These are phyloP conservation scores for Dioscorea zingiberensis DNA, from an alignment of 106 monocot species.

Conservation along the genomic window DNA sequence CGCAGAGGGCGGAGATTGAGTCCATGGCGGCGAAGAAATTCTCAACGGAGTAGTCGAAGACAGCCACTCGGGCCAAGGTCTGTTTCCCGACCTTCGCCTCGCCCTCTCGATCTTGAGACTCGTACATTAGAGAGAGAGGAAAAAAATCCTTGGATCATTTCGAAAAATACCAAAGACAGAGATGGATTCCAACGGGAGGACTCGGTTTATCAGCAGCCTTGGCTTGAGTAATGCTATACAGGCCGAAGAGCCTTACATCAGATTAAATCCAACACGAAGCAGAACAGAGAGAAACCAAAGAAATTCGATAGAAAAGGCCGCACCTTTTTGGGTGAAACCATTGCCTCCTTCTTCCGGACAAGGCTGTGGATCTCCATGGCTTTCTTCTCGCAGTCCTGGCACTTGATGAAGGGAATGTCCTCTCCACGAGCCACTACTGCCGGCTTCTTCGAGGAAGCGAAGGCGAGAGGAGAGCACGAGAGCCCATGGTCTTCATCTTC, in stretches of 20 bases:
- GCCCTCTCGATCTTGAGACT: too few relatives aligned
- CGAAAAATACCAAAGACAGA: too few relatives aligned
- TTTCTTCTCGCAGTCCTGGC: slow-evolving; percentile 89
- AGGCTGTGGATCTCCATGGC: slow-evolving; percentile 69
- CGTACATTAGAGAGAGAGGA: too few relatives aligned
- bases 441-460: slow-evolving; percentile 37
- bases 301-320: too few relatives aligned
- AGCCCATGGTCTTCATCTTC: slow-evolving; percentile 7
- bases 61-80: slow-evolving; percentile 9
- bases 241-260: too few relatives aligned
- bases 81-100: background rate
- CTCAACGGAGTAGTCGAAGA: slow-evolving; percentile 44
- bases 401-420: slow-evolving; percentile 83
- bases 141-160: too few relatives aligned
- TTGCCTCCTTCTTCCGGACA: slow-evolving; percentile 51
- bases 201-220: too few relatives aligned
- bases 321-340: slow-evolving; percentile 71
- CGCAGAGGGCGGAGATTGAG: slow-evolving; percentile 20
- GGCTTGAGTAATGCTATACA: too few relatives aligned
- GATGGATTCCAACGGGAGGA: too few relatives aligned
- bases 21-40: slow-evolving; percentile 32
- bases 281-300: too few relatives aligned
- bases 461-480: slow-evolving; percentile 10
- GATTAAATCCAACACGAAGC: too few relatives aligned
- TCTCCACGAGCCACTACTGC: slow-evolving; percentile 51